These are phyloP conservation scores for Zasmidium citrigriseum DNA, from an alignment of 2,329 filamentous ascomycete genomes.

Conservation along the genomic window DNA sequence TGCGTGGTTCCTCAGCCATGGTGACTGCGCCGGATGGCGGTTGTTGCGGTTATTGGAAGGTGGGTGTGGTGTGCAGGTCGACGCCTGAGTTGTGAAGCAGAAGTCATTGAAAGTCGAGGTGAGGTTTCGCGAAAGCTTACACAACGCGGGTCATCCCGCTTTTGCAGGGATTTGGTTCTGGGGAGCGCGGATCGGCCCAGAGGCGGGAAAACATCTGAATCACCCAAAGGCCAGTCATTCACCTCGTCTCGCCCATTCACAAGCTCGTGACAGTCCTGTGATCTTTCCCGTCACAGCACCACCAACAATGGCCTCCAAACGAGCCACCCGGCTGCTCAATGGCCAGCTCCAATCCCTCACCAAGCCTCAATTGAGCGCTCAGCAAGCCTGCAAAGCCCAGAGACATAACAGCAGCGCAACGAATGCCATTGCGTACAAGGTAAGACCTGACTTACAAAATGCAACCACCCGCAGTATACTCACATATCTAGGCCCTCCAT, in stretches of 20 bases:
- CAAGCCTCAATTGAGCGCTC: constrained; percentile 57
- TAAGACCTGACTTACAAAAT: constrained; percentile 22
- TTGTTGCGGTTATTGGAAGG: no score
- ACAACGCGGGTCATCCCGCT: neutral
- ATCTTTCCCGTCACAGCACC: neutral
- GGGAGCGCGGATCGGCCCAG: neutral
- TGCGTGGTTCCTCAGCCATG: constrained; percentile 83
- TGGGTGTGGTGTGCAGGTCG: neutral
- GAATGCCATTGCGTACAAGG: constrained; percentile 91
- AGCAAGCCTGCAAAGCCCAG: constrained; percentile 87
- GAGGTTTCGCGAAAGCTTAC: neutral
- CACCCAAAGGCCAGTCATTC: neutral
- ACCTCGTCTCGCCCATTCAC: neutral
- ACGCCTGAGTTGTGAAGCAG: neutral
- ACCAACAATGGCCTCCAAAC: constrained; percentile 38
- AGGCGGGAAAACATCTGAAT: constrained; percentile 1
- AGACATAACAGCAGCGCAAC: constrained; percentile 53
- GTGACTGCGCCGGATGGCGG: constrained; percentile 5
- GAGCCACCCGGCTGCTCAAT: constrained; percentile 28
- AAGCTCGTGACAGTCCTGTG: neutral
- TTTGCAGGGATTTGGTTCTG: neutral
- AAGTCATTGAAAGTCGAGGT: neutral
- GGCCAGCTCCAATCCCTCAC: constrained; percentile 24
- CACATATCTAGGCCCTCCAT: constrained; percentile 64
- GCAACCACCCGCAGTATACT: neutral